Evolutionary conservation across 306 rosid species (phyloP).

Genomic region (Cucurbita pepo): DNA sequence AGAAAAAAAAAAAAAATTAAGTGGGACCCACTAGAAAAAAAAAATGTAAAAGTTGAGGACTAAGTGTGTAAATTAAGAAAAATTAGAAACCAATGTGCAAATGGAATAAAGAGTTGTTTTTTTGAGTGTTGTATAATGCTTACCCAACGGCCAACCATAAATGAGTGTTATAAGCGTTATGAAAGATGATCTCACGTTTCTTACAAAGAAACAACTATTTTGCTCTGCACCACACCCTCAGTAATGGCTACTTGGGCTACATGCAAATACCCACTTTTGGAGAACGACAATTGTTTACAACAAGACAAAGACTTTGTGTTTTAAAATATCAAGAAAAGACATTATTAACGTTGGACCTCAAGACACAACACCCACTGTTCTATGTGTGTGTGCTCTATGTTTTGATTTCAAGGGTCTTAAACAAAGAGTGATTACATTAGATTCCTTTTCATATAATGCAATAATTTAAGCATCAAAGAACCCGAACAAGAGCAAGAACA

Average conservation of each 20-base stretch:
- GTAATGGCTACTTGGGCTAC: not conserved
- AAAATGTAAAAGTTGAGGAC: no score
- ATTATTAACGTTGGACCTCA: not conserved
- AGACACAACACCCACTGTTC: not conserved
- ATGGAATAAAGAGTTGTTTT: not conserved
- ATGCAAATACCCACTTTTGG: not conserved
- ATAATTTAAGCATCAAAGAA: not conserved
- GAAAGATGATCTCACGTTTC: not conserved
- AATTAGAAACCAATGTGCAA: not conserved
- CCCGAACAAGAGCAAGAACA: not conserved
- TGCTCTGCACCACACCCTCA: not conserved
- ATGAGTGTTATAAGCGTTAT: not conserved
- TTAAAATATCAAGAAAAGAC: not conserved
- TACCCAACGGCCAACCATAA: not conserved
- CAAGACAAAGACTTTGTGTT: not conserved
- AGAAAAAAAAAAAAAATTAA: no score
- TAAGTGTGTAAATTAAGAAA: no score
- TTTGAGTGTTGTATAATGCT: not conserved
- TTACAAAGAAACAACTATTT: not conserved
- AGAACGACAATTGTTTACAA: not conserved
- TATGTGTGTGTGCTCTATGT: not conserved
- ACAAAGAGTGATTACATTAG: not conserved
- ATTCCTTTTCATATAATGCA: not conserved
- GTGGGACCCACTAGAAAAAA: no score
- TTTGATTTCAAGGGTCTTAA: not conserved